Conservation (phyloP, 1,284 basidiomycete genomes). For the Cryptococcus sp. region DNA sequence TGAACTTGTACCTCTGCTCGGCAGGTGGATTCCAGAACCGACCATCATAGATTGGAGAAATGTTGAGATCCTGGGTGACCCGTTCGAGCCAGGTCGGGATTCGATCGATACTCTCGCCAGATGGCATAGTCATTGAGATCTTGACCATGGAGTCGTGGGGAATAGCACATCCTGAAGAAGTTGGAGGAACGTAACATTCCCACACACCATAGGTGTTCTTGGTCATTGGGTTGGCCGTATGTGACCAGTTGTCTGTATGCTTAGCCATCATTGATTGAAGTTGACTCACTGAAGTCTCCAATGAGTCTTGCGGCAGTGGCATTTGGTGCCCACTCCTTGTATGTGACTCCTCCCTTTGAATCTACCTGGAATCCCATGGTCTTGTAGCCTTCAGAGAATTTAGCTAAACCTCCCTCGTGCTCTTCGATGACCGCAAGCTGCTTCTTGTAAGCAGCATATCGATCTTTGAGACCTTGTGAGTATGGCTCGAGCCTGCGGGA, state of each 20-base stretch:
- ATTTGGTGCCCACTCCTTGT: slow-evolving; percentile 95
- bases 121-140: slow-evolving; percentile 78
- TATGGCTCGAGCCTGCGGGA: slow-evolving; percentile 63
- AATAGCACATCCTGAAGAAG: slow-evolving; percentile 70
- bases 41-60: slow-evolving; percentile 90
- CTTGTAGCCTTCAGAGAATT: slow-evolving; percentile 81
- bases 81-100: slow-evolving; percentile 90
- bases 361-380: slow-evolving; percentile 77
- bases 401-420: slow-evolving; percentile 81
- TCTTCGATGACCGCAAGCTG: slow-evolving; percentile 70
- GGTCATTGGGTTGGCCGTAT: slow-evolving; percentile 75
- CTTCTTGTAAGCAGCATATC: slow-evolving; percentile 65
- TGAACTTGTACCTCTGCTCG: slow-evolving; percentile 71
- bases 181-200: slow-evolving; percentile 76
- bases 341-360: slow-evolving; percentile 66
- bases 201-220: slow-evolving; percentile 89
- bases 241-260: slow-evolving; percentile 74
- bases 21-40: slow-evolving; percentile 96
- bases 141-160: slow-evolving; percentile 93
- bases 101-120: slow-evolving; percentile 78
- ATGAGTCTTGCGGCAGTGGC: slow-evolving; percentile 76
- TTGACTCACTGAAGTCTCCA: slow-evolving; percentile 87
- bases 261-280: background rate
- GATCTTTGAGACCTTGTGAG: slow-evolving; percentile 63
- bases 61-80: slow-evolving; percentile 85